These are phyloP conservation scores for Kuraishia piskuri DNA, from an alignment of 805 yeast species.

Conservation along the genomic window DNA sequence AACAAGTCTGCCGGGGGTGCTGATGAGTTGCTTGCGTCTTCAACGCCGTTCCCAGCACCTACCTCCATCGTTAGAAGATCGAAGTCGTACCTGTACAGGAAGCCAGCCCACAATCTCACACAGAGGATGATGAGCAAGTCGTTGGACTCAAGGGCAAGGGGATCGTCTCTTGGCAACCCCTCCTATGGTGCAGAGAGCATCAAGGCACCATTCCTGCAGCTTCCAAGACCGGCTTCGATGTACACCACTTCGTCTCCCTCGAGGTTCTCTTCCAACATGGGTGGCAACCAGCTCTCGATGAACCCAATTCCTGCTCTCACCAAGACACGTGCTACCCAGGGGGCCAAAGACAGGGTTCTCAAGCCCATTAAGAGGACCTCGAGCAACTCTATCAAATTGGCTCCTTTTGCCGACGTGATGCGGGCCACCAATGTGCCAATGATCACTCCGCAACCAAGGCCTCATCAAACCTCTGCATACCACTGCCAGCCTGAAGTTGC, in stretches of 20 bases:
- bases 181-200: background rate
- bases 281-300: background rate
- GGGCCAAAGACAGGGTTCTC: background rate
- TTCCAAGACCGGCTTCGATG: constrained; percentile 1
- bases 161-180: background rate
- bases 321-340: background rate
- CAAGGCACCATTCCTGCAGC: constrained; percentile 5
- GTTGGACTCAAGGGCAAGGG: background rate
- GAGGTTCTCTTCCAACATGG: constrained; percentile 2
- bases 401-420: background rate
- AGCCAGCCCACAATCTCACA: background rate
- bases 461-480: background rate
- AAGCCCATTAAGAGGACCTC: background rate
- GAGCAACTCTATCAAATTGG: background rate
- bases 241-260: constrained; percentile 9
- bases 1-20: background rate
- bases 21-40: background rate
- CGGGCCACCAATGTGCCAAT: background rate
- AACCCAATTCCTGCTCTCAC: background rate
- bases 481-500: background rate
- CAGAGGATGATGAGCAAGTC: background rate
- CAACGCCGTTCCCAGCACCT: background rate
- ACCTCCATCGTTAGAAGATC: background rate
- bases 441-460: background rate
- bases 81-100: background rate